Evolutionary conservation across 371 early-diverging fungal species (phyloP).

Genomic region (Quaeritorhiza haematococci): DNA sequence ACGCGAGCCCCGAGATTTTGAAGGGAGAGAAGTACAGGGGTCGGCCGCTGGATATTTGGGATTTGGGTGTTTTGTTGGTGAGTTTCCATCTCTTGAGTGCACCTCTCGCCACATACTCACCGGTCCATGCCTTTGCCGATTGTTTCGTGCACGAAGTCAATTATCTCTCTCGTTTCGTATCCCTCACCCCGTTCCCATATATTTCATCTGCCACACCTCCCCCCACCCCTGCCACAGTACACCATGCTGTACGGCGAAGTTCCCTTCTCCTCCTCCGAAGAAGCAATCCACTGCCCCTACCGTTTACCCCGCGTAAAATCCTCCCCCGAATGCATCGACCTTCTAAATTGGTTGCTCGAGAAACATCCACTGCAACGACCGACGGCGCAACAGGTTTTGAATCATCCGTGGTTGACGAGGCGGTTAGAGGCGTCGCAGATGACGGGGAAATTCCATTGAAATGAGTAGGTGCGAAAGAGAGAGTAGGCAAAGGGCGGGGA

Average conservation of each 20-base stretch:
- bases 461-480: no score
- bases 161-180: no score
- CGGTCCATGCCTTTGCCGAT: no score
- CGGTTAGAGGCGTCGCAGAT: no score
- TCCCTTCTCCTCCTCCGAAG: constrained; percentile 50
- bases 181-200: no score
- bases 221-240: constrained; percentile 42
- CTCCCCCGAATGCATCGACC: constrained; percentile 47
- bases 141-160: no score
- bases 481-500: no score
- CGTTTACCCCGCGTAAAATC: constrained; percentile 42
- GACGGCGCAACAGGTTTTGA: constrained; percentile 55
- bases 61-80: constrained; percentile 62
- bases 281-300: constrained; percentile 47
- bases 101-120: not conserved
- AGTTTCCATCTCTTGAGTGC: constrained; percentile 12
- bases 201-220: not conserved
- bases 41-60: constrained; percentile 78
- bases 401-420: constrained; percentile 67
- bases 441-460: no score
- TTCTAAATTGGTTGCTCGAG: constrained; percentile 62
- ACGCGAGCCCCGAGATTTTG: constrained; percentile 75
- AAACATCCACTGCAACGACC: constrained; percentile 54
- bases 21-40: constrained; percentile 64
- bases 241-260: constrained; percentile 65